phyloP scores from a whole-genome alignment of 441 rosid genomes.

The Euphorbia celastroides region DNA sequence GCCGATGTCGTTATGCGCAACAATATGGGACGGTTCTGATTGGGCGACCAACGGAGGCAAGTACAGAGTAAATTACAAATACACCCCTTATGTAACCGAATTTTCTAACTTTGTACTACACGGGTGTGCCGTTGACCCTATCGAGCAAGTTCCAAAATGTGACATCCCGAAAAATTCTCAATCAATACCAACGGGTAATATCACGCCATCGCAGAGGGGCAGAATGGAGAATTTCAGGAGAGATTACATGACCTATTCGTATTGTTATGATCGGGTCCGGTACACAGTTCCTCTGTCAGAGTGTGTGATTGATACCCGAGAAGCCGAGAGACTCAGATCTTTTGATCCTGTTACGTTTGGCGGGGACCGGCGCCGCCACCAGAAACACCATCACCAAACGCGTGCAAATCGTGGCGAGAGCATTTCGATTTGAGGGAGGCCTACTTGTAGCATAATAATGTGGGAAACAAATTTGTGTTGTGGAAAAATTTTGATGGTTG shows the following conservation, averaged over 20 bases:
- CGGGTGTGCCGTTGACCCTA: constrained; percentile 72
- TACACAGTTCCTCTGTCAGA: constrained; percentile 39
- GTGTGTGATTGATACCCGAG: constrained; percentile 35
- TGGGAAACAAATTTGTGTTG: no score
- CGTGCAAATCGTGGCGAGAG: constrained; percentile 18
- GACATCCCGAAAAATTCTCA: constrained; percentile 16
- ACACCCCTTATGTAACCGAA: constrained; percentile 65
- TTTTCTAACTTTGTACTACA: constrained; percentile 66
- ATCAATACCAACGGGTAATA: constrained; percentile 23
- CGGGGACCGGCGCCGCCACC: constrained; percentile 43
- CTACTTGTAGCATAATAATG: neutral
- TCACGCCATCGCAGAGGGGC: constrained; percentile 24
- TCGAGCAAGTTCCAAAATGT: constrained; percentile 42
- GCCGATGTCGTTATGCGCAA: constrained; percentile 84
- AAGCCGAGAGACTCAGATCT: constrained; percentile 51
- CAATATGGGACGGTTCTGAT: constrained; percentile 90
- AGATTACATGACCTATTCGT: constrained; percentile 54
- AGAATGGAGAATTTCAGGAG: constrained; percentile 46
- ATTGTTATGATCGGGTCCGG: constrained; percentile 48
- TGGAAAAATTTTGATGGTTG: no score
- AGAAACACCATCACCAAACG: constrained; percentile 47
- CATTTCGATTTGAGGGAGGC: constrained; percentile 26
- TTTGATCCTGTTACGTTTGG: constrained; percentile 83
- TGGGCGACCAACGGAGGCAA: constrained; percentile 97
- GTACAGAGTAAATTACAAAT: constrained; percentile 68